Base-by-base conservation (phyloP, 768 basidiomycete genomes). In the Lactifluus subvellereus region DNA sequence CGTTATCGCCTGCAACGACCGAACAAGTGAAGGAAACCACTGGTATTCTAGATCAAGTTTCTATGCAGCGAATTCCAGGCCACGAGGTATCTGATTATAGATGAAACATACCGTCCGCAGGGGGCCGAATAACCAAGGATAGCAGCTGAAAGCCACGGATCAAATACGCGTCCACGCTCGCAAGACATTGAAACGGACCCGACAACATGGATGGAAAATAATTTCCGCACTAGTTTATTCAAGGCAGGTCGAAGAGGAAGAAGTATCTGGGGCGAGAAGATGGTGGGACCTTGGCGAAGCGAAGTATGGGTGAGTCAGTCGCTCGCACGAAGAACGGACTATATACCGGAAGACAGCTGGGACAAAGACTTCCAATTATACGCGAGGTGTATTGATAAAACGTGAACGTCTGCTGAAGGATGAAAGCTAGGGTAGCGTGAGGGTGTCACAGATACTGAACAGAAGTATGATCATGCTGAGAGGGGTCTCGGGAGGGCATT, bases 121-220 rank as follows among this genome's bases (percentile, higher is more conserved):
- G 32, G 77, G 72, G 2, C 90, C 90, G 71, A 91, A 92, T 60
- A 91, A 81, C 43, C 89, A 76, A 22, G 90, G 90, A 74, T 91
- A 90, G 3, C 84, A 84, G 69, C 90, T 91, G 67, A 40, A 37
- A 47, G 52, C 49, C 58, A 48, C 40, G 58, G 50, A 45, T 47
- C 61, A 61, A 48, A 53, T 38, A 53, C 22, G 35, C 22, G 40
- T 55, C 16, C 37, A 11, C 47, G 66, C 40, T 38, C 22, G 50
- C 52, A 45, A 53, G 38, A 14, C 20, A 53, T 43, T 22, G 43
- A 40, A 42, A 61, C 59, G 35, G 38, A 69, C 66, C 62, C 58
- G 22, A 65, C 48, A 8, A 69, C 30, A 43, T 66, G 56, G n/a
- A 49, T 18, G 30, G 54, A 60, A 48, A 65, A 53, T 33, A 62